Base-by-base conservation (phyloP, 1,139 yeast genomes). In the Lodderomyces orthopsilosis region DNA sequence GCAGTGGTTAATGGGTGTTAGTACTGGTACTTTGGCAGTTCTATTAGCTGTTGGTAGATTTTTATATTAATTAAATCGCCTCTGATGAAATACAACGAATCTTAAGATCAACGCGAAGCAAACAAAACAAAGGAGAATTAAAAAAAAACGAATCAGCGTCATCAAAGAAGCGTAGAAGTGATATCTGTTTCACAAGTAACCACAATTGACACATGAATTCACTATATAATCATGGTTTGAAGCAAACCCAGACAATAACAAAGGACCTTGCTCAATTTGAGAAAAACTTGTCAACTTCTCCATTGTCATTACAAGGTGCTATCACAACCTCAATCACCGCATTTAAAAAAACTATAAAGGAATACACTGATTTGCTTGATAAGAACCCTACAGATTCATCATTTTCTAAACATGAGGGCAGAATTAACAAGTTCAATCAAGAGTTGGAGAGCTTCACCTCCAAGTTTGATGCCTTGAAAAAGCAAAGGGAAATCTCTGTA, bases 1-100 rank as follows among this genome's bases (percentile, higher is more conserved):
- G 82, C 98, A 93, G 65, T 93, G 98, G 98, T 76, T 93, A 52
- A 89, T 93, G 56, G 98, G 98, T 74, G 97, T 93, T 19, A 87
- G 96, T 57, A 90, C 98, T 1, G 98, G 98, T 85, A 87, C 97
- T 2, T 88, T 91, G 68, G 97, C 98, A 13, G 74, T 93, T 49
- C 85, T 93, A 40, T 70, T 93, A 55, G 97, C 98, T 2, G 93
- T 93, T 61, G 86, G 90, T 42, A 77, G 98, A 55, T 73, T 43
- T 28, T 38, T 40, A 24, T 21, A 33, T 18, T 40, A 41, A 39
- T 13, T 14, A 17, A 37, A 13, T 2, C 12, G 37, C 13, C 10
- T 19, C n/a, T 33, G 12, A 6, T 33, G 12, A 33, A 33, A 12
- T n/a, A n/a, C n/a, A n/a, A 21, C 37, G 26, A n/a, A 34, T 21